phyloP scores from a whole-genome alignment of 2,329 filamentous ascomycete species.

The Pochonia chlamydosporia region DNA sequence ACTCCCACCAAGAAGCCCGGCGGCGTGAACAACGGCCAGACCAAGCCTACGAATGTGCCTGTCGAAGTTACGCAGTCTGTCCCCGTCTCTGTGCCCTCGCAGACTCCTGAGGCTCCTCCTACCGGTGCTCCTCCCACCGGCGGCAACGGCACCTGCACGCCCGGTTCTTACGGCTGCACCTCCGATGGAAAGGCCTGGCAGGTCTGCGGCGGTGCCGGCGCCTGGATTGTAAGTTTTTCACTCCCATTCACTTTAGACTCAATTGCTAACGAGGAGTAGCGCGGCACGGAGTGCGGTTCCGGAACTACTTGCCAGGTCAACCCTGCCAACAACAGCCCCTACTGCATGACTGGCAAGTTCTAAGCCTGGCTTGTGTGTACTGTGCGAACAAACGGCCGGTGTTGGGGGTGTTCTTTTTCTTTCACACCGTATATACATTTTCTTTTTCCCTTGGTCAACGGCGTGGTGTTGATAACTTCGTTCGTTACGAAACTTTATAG shows the following conservation, averaged over 20 bases:
- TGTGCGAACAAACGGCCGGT: neutral
- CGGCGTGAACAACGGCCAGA: neutral
- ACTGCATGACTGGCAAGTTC: slow-evolving; percentile 3
- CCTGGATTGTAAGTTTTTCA: slow-evolving; percentile 1
- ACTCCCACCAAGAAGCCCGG: neutral
- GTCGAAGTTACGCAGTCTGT: neutral
- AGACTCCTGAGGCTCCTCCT: neutral
- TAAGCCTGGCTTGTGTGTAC: no score
- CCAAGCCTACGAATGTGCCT: neutral
- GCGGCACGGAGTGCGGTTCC: neutral
- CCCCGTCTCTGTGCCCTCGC: neutral
- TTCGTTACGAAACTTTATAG: no score
- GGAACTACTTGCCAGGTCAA: neutral
- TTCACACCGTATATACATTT: no score
- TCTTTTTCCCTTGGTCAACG: no score
- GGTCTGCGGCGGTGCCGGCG: neutral
- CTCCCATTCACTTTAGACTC: neutral
- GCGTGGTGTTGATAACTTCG: no score
- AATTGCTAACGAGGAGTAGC: neutral
- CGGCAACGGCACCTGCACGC: neutral
- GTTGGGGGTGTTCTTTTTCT: no score
- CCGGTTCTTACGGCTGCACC: slow-evolving; percentile 1
- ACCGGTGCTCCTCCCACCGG: no score
- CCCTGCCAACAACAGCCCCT: slow-evolving; percentile 3
- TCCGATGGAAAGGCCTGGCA: slow-evolving; percentile 1